Evolutionary conservation across 495 filamentous ascomycete genomes (phyloP).

Genomic region (Xylaria scruposa): DNA sequence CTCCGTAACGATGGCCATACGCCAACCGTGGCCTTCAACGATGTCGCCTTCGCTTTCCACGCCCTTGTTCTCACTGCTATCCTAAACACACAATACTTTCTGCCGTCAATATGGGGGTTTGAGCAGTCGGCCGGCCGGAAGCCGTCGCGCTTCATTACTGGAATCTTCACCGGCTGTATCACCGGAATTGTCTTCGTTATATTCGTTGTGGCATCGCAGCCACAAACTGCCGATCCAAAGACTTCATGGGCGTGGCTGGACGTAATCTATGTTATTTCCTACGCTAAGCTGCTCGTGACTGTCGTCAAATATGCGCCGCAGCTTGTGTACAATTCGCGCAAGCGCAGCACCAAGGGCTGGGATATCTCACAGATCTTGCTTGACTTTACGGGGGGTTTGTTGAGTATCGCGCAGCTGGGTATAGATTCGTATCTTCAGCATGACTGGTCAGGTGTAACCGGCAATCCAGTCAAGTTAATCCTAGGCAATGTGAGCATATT

Average conservation of each 20-base stretch:
- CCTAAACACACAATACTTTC: constrained; percentile 75
- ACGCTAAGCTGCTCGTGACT: constrained; percentile 87
- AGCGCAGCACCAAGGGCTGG: constrained; percentile 86
- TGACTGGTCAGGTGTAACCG: constrained; percentile 88
- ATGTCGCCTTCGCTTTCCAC: constrained; percentile 84
- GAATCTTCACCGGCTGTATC: constrained; percentile 70
- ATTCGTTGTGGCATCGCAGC: constrained; percentile 60
- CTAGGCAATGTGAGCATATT: constrained; percentile 81
- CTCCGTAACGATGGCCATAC: constrained; percentile 73
- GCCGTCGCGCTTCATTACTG: constrained; percentile 69
- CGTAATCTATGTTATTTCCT: constrained; percentile 76
- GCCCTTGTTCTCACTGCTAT: constrained; percentile 72
- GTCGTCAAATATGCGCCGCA: constrained; percentile 93
- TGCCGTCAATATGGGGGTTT: constrained; percentile 76
- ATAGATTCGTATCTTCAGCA: constrained; percentile 84
- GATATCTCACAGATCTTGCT: constrained; percentile 84
- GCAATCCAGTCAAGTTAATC: constrained; percentile 90
- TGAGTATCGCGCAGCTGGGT: constrained; percentile 82
- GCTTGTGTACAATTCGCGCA: constrained; percentile 78
- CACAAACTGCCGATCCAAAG: constrained; percentile 56
- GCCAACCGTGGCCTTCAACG: constrained; percentile 88
- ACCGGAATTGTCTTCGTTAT: constrained; percentile 62
- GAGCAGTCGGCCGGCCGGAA: constrained; percentile 56
- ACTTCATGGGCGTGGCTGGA: constrained; percentile 55
- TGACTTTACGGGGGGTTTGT: constrained; percentile 77